Evolutionary conservation across 2,329 filamentous ascomycete genomes (phyloP).

Genomic region (Trichoderma koningii): DNA sequence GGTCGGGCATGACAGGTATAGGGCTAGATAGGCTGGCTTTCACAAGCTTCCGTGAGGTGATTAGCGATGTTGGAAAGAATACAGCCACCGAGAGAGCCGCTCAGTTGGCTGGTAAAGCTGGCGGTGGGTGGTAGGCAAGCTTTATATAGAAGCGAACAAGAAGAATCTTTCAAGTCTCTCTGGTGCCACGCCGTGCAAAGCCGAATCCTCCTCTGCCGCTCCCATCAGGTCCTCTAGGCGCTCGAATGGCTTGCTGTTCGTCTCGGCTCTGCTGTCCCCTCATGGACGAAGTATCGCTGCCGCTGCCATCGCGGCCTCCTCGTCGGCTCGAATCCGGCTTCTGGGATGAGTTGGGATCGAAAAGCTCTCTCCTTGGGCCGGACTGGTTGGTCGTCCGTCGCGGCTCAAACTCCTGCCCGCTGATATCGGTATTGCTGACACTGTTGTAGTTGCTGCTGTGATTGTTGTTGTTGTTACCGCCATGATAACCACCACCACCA

Average conservation of each 20-base stretch:
- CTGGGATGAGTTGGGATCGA: slow-evolving; percentile 71
- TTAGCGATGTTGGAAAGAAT: slow-evolving; percentile 90
- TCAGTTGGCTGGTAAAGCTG: slow-evolving; percentile 85
- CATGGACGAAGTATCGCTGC: slow-evolving; percentile 38
- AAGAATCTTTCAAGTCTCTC: slow-evolving; percentile 36
- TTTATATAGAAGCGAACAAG: slow-evolving; percentile 25
- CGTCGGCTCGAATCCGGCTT: slow-evolving; percentile 57
- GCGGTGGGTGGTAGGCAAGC: slow-evolving; percentile 78
- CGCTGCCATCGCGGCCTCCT: slow-evolving; percentile 13
- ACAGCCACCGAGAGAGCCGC: slow-evolving; percentile 73
- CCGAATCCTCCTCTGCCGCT: slow-evolving; percentile 77
- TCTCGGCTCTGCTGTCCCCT: slow-evolving; percentile 53
- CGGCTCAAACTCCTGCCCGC: slow-evolving; percentile 37
- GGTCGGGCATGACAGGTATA: slow-evolving; percentile 72
- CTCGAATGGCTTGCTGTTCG: slow-evolving; percentile 69
- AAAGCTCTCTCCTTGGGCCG: slow-evolving; percentile 62
- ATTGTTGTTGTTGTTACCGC: slow-evolving; percentile 33
- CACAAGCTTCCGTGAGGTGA: slow-evolving; percentile 88
- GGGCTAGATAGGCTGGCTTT: slow-evolving; percentile 71
- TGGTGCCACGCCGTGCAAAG: slow-evolving; percentile 65
- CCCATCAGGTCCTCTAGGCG: slow-evolving; percentile 76
- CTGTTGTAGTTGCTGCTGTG: slow-evolving; percentile 30
- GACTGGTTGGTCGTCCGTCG: slow-evolving; percentile 34
- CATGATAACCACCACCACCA: too few species aligned
- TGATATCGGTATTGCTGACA: slow-evolving; percentile 31